These are phyloP conservation scores for Potentilla sterilis DNA, from an alignment of 306 rosid species.

Conservation along the genomic window DNA sequence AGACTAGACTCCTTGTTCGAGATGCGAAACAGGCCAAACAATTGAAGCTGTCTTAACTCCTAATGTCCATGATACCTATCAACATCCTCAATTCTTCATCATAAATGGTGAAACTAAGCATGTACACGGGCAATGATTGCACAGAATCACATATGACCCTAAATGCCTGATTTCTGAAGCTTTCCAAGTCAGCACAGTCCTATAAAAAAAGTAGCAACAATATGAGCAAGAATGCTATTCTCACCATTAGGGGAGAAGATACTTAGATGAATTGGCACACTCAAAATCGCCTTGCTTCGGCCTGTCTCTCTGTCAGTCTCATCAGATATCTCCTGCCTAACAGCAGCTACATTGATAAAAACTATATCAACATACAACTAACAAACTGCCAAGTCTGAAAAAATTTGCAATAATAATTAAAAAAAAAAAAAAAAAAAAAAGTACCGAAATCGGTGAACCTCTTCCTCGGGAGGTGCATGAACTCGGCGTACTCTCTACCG, in stretches of 20 bases:
- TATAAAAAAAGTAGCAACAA: neutral
- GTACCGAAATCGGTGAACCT: constrained; percentile 76
- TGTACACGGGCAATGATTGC: neutral
- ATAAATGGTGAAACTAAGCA: neutral
- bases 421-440: no score
- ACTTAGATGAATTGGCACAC: constrained; percentile 47
- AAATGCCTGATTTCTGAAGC: no score
- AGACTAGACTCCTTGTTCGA: no score
- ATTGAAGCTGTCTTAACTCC: no score
- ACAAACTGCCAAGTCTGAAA: neutral
- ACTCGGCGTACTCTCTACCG: constrained; percentile 74
- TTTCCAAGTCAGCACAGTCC: no score
- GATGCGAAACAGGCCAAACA: no score
- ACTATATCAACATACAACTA: constrained; percentile 2
- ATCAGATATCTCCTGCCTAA: constrained; percentile 40
- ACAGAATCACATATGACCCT: neutral
- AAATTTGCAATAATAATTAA: neutral
- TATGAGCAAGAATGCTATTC: neutral
- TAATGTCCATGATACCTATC: no score
- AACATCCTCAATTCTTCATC: no score
- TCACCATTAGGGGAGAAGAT: constrained; percentile 47
- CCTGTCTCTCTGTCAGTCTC: constrained; percentile 51
- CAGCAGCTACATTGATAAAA: constrained; percentile 19
- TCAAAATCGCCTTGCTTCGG: constrained; percentile 36
- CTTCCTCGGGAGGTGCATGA: constrained; percentile 82